Evolutionary conservation across 164 flowering plant species (phyloP), one percentile per base, ranked within the genome.

Genomic region (Aristolochia californica): DNA sequence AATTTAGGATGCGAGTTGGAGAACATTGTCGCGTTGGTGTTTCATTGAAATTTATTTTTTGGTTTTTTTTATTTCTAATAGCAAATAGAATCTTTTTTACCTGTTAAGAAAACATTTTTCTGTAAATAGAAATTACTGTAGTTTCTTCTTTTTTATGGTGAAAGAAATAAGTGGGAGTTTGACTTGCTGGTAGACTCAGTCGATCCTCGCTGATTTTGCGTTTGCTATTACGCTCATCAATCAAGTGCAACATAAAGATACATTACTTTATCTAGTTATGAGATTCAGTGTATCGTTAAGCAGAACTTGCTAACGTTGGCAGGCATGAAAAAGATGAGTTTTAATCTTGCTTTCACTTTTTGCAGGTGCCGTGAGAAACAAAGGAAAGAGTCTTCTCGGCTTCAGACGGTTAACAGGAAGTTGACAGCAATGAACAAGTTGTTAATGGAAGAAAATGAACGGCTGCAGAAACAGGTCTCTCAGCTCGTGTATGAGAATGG

Each of bases 381-480:
- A 67, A 76, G 90, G 43, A 86, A 86, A 64, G 94, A 86, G 70
- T 63, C 90, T 27, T 80, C 86, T 3, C 67, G 82, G 55, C 79
- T 86, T 12, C 90, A 83, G 76, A 78, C 87, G 14, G 89, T 86
- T 59, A 86, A 83, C 60, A 70, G 86, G 63, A 86, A 83, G 68
- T 65, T 86, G 61, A 64, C 76, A 27, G 94, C 94, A 0, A 83
- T 86, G 94, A 86, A 86, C 77, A 86, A 83, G 74, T 57, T 86
- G 65, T 63, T 86, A 70, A 86, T 82, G 87, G 94, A 86, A 77
- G 94, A 86, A 69, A 86, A 86, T 48, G 89, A 86, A 48, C 73
- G 94, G 17, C 61, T 86, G 30, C 89, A 82, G 77, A 86, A 86
- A 51, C 94, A 86, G 68, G 94, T 86, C 47, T 82, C 94, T 0